Evolutionary conservation across 345 rosid genomes (phyloP).

Genomic region (Arabidopsis suecica): DNA sequence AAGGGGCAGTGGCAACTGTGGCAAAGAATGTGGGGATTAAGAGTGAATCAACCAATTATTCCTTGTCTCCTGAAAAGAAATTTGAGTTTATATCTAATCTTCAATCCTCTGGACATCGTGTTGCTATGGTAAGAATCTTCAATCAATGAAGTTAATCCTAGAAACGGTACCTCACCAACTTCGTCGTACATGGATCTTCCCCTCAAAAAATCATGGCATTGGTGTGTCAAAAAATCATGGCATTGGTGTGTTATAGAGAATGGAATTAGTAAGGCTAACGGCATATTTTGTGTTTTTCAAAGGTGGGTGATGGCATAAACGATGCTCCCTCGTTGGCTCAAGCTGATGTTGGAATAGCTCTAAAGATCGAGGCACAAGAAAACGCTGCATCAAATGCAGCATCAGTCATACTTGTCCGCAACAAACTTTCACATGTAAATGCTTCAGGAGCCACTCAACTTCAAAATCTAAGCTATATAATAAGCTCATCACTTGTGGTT

Average conservation of each 20-base stretch:
- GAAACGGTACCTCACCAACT: background rate
- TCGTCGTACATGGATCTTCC: background rate
- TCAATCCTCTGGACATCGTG: conserved; percentile 77
- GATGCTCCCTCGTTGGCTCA: conserved; percentile 97
- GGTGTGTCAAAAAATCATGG: background rate
- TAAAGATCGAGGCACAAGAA: conserved; percentile 86
- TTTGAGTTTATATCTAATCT: conserved; percentile 69
- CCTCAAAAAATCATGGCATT: background rate
- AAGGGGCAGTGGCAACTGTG: conserved; percentile 90
- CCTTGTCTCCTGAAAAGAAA: conserved; percentile 81
- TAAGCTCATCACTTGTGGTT: background rate
- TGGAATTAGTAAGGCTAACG: conserved; percentile 4
- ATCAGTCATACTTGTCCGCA: conserved; percentile 87
- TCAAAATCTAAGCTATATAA: conserved; percentile 5
- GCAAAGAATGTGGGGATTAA: conserved; percentile 76
- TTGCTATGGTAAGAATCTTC: conserved; percentile 74
- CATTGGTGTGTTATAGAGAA: background rate
- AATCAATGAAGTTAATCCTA: background rate
- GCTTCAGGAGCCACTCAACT: background rate
- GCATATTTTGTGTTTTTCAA: conserved; percentile 18
- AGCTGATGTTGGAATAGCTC: conserved; percentile 91
- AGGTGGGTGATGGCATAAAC: conserved; percentile 98
- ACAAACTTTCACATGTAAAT: conserved; percentile 80
- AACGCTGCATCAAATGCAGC: conserved; percentile 92
- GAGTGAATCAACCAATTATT: conserved; percentile 64